Evolutionary conservation across 148 eudicot genomes (phyloP).

Genomic region (Pharnaceum exiguum): DNA sequence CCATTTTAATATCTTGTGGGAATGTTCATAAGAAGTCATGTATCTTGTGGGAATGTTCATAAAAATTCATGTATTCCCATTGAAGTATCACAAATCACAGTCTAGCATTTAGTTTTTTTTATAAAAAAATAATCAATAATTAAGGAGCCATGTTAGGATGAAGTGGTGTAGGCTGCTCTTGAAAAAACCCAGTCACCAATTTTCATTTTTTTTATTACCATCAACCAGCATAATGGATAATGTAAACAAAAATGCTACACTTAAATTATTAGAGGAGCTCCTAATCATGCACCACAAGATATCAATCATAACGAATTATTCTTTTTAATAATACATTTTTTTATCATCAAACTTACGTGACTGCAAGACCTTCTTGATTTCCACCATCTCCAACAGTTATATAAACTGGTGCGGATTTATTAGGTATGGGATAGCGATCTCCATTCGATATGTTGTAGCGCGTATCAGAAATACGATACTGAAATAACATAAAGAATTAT

Average conservation of each 20-base stretch:
- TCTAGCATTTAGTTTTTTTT: too few species aligned
- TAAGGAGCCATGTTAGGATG: too few species aligned
- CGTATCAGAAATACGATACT: conserved; percentile 83
- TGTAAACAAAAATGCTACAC: too few species aligned
- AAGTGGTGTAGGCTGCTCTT: too few species aligned
- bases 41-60: too few species aligned
- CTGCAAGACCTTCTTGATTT: conserved; percentile 92
- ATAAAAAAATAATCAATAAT: too few species aligned
- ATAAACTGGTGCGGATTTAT: conserved; percentile 79
- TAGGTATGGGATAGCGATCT: conserved; percentile 50
- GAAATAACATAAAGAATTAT: conserved; percentile 10
- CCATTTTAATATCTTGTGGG: neutral
- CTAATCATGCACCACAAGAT: neutral
- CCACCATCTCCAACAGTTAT: conserved; percentile 96
- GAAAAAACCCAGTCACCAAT: too few species aligned
- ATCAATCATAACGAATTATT: neutral
- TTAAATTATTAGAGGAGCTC: neutral
- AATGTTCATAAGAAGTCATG: neutral
- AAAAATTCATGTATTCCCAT: too few species aligned
- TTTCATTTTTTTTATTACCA: too few species aligned
- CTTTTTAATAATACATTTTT: neutral
- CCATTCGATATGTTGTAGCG: conserved; percentile 52
- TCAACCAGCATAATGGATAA: too few species aligned
- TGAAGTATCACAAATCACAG: too few species aligned
- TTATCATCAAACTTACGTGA: conserved; percentile 34